A percentile compares a stretch with the other conserved stretches of the same genome.
Evolutionary conservation across 192 early-diverging fungal genomes (phyloP).

Genomic region (Rhizophagus prolifer): DNA sequence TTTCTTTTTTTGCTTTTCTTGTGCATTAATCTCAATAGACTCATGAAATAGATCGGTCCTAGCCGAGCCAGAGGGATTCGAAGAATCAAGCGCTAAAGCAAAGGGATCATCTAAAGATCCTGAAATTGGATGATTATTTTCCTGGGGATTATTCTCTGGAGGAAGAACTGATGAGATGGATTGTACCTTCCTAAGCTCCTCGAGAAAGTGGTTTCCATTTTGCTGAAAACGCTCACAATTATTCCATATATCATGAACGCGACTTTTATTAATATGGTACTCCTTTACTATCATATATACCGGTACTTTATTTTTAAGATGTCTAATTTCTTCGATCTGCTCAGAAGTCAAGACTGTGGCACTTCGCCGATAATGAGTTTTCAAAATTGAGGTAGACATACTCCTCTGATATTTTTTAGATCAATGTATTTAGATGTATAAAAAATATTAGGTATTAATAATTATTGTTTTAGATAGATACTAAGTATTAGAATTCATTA

Average conservation of each 20-base stretch:
- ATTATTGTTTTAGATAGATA: conserved; percentile 8
- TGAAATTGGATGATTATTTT: neutral
- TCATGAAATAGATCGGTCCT: too few species aligned
- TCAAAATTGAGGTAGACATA: conserved; percentile 5
- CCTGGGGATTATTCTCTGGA: neutral
- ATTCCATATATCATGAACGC: conserved; percentile 27
- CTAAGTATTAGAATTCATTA: conserved; percentile 7
- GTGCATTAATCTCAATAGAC: too few species aligned
- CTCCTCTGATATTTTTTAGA: conserved; percentile 8
- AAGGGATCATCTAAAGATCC: neutral
- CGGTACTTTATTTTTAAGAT: too few species aligned
- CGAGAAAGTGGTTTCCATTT: conserved; percentile 2
- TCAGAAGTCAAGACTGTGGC: conserved; percentile 10
- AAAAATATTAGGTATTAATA: neutral
- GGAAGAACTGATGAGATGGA: neutral
- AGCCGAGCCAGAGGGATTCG: too few species aligned
- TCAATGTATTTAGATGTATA: conserved; percentile 3
- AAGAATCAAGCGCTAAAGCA: too few species aligned
- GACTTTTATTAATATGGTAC: too few species aligned
- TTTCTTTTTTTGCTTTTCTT: too few species aligned
- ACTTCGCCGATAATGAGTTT: conserved; percentile 20
- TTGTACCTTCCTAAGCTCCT: neutral
- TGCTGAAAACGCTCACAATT: neutral
- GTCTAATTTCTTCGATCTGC: conserved; percentile 28
- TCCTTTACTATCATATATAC: too few species aligned